Percentiles rank a stretch among this genome's conserved stretches.
These are phyloP conservation scores for Omphalea diandra DNA, from an alignment of 441 rosid species.

Conservation along the genomic window DNA sequence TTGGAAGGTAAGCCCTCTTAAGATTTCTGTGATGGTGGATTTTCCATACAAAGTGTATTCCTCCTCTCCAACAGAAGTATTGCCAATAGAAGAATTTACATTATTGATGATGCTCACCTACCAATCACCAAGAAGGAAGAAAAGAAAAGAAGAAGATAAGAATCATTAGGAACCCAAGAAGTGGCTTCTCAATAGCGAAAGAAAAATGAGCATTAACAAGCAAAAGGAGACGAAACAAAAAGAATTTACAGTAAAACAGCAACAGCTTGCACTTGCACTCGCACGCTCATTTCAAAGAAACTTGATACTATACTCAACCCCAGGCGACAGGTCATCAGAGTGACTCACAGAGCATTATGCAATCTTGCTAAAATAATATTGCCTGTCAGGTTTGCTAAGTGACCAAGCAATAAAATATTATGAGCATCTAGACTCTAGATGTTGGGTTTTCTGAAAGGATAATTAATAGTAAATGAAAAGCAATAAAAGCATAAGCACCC, in stretches of 20 bases:
- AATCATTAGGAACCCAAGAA: neutral
- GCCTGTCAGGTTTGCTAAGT: neutral
- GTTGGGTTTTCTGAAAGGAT: neutral
- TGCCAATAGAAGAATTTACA: slow-evolving; percentile 85
- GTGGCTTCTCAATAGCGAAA: neutral
- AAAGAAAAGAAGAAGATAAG: neutral
- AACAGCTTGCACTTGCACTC: neutral
- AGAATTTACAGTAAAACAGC: neutral
- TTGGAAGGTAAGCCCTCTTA: slow-evolving; percentile 83
- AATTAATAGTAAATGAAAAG: neutral
- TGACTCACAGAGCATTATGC: neutral
- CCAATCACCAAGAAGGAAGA: slow-evolving; percentile 17
- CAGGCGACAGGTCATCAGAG: neutral
- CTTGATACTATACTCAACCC: neutral
- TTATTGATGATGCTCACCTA: slow-evolving; percentile 88
- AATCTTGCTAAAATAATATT: neutral
- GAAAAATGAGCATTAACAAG: neutral
- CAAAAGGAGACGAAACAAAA: neutral
- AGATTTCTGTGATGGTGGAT: slow-evolving; percentile 62
- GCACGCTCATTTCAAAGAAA: neutral
- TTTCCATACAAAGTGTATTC: slow-evolving; percentile 80
- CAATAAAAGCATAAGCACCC: neutral
- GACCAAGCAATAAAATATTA: neutral
- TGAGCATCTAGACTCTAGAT: neutral
- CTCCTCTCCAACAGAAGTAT: slow-evolving; percentile 85